Evolutionary conservation across 2,329 filamentous ascomycete genomes (phyloP).

Genomic region (Pseudocercospora vitis): DNA sequence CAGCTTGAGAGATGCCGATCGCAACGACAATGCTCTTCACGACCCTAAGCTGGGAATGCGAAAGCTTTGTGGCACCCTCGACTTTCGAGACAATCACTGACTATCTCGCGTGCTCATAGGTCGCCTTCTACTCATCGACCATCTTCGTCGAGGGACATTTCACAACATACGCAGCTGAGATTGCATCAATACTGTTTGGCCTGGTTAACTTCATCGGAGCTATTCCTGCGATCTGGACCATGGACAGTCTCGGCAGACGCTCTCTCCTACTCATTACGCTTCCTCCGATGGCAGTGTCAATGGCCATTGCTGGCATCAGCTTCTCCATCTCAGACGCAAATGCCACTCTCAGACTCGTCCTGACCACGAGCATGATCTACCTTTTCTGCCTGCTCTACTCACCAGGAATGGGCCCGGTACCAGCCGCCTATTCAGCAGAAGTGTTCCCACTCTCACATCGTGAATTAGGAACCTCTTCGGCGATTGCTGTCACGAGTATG

Average conservation of each 20-base stretch:
- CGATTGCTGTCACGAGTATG: constrained; percentile 57
- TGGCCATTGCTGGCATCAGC: constrained; percentile 40
- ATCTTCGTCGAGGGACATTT: constrained; percentile 41
- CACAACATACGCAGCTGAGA: constrained; percentile 37
- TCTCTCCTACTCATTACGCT: constrained; percentile 28
- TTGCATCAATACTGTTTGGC: constrained; percentile 46
- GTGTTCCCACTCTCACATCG: constrained; percentile 48
- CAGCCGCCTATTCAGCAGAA: constrained; percentile 46
- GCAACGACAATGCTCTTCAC: background rate
- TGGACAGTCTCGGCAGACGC: constrained; percentile 46
- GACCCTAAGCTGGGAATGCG: background rate
- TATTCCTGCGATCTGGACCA: constrained; percentile 46
- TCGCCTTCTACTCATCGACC: constrained; percentile 39
- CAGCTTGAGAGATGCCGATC: background rate
- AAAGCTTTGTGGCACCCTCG: no score
- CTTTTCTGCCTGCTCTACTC: constrained; percentile 56
- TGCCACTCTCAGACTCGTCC: background rate
- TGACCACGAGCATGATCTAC: constrained; percentile 45
- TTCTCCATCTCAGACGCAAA: constrained; percentile 35
- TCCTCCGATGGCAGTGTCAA: constrained; percentile 37
- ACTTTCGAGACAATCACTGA: no score
- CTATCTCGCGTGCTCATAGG: no score
- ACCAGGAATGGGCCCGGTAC: constrained; percentile 44
- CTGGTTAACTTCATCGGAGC: constrained; percentile 48
- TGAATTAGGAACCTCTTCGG: constrained; percentile 48